phyloP scores from a whole-genome alignment of 2,329 filamentous ascomycete genomes.

The Aspergillus tanneri region DNA sequence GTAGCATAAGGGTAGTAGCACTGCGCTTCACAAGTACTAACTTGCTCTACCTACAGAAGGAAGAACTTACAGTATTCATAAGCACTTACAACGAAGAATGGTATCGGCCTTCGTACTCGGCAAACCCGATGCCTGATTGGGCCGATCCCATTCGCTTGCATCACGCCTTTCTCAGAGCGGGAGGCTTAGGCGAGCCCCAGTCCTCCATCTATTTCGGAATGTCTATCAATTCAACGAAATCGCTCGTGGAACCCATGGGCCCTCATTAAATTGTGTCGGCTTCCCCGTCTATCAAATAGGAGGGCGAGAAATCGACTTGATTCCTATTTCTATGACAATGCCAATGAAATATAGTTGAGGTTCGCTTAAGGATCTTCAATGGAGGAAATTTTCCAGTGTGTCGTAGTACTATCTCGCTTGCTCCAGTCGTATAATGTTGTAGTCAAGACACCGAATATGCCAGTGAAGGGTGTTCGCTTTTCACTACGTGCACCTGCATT shows the following conservation, averaged over 20 bases:
- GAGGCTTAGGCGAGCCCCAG: constrained; percentile 37
- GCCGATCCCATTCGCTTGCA: constrained; percentile 21
- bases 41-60: too few species aligned
- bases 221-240: not conserved
- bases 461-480: too few species aligned
- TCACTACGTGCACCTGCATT: too few species aligned
- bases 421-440: not conserved
- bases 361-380: constrained; percentile 3
- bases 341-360: not conserved
- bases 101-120: constrained; percentile 27
- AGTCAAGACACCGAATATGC: not conserved
- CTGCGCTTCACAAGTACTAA: too few species aligned
- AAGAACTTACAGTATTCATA: too few species aligned
- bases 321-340: not conserved
- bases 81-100: too few species aligned
- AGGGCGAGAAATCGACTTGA: not conserved
- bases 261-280: not conserved
- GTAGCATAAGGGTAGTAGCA: too few species aligned
- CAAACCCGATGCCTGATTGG: constrained; percentile 38
- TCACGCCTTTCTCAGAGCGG: constrained; percentile 37
- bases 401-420: not conserved
- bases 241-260: not conserved
- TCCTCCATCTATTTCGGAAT: constrained; percentile 11
- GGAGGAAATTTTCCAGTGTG: not conserved
- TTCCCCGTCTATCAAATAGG: not conserved